A percentile compares a stretch with the other conserved stretches of the same genome.
Evolutionary conservation across 2,329 filamentous ascomycete genomes (phyloP).

Genomic region (Parascedosporium putredinis): DNA sequence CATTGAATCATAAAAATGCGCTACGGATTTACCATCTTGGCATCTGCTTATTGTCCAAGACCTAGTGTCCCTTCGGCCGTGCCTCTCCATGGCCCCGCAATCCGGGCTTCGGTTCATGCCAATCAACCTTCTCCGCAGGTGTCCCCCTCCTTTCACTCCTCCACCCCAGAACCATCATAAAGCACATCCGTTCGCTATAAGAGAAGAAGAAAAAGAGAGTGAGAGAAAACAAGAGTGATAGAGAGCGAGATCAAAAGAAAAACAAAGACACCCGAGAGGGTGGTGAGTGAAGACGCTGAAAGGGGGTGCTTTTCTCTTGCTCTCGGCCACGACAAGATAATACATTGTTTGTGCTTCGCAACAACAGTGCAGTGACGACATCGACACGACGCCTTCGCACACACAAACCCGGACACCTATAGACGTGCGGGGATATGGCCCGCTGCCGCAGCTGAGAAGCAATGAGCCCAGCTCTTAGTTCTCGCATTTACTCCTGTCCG

Average conservation of each 20-base stretch:
- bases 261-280: neutral
- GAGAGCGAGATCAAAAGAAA: neutral
- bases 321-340: slow-evolving; percentile 2
- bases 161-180: neutral
- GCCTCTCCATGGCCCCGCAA: neutral
- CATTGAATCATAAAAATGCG: slow-evolving; percentile 1
- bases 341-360: neutral
- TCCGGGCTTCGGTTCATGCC: neutral
- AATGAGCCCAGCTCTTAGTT: slow-evolving; percentile 3
- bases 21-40: neutral
- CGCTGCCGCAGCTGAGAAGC: neutral
- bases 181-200: too few species aligned
- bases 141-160: neutral
- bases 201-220: neutral
- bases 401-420: slow-evolving; percentile 20
- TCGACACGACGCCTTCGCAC: slow-evolving; percentile 9
- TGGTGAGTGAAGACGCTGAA: neutral
- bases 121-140: neutral
- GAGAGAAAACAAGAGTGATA: neutral
- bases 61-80: neutral
- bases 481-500: slow-evolving; percentile 69
- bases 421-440: slow-evolving; percentile 1
- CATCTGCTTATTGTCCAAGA: neutral
- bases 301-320: neutral
- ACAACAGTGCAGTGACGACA: slow-evolving; percentile 7